These are phyloP conservation scores for Ustilago tritici DNA, from an alignment of 1,284 basidiomycete species.

Conservation along the genomic window DNA sequence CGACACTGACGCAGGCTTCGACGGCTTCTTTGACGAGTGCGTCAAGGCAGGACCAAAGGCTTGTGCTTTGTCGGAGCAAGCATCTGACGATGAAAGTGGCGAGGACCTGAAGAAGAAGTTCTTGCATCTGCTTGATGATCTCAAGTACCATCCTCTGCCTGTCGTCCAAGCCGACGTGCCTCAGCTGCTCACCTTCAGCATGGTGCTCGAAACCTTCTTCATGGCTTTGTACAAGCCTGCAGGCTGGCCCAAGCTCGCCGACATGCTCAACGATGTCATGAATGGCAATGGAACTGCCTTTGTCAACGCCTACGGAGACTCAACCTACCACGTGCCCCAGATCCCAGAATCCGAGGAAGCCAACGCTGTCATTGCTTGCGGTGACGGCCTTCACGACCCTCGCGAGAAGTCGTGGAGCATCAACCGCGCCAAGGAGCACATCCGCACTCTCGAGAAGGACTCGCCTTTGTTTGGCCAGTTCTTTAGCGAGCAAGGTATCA, in stretches of 20 bases:
- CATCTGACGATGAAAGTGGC: slow-evolving; percentile 4
- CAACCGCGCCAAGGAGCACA: slow-evolving; percentile 29
- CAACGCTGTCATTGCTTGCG: slow-evolving; percentile 44
- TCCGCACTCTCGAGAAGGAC: slow-evolving; percentile 34
- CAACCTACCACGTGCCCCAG: slow-evolving; percentile 27
- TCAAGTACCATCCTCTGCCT: slow-evolving; percentile 44
- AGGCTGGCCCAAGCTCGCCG: slow-evolving; percentile 43
- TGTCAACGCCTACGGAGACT: slow-evolving; percentile 41
- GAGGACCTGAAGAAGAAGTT: slow-evolving; percentile 42
- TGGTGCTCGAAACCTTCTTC: slow-evolving; percentile 43
- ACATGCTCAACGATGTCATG: slow-evolving; percentile 42
- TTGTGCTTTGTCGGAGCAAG: slow-evolving; percentile 40
- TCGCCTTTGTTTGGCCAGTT: slow-evolving; percentile 49
- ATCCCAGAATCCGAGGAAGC: slow-evolving; percentile 34
- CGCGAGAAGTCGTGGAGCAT: slow-evolving; percentile 31
- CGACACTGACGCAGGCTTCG: slow-evolving; percentile 41
- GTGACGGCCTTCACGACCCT: slow-evolving; percentile 33
- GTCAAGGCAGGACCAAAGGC: slow-evolving; percentile 41
- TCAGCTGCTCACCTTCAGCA: slow-evolving; percentile 49
- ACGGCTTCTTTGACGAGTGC: slow-evolving; percentile 47
- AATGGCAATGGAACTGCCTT: slow-evolving; percentile 46
- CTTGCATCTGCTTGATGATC: slow-evolving; percentile 36
- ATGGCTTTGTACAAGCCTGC: slow-evolving; percentile 42
- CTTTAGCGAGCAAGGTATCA: slow-evolving; percentile 31
- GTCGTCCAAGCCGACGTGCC: slow-evolving; percentile 41